Base-by-base conservation (phyloP, 2,329 filamentous ascomycete species). In the Aciculosporium take region DNA sequence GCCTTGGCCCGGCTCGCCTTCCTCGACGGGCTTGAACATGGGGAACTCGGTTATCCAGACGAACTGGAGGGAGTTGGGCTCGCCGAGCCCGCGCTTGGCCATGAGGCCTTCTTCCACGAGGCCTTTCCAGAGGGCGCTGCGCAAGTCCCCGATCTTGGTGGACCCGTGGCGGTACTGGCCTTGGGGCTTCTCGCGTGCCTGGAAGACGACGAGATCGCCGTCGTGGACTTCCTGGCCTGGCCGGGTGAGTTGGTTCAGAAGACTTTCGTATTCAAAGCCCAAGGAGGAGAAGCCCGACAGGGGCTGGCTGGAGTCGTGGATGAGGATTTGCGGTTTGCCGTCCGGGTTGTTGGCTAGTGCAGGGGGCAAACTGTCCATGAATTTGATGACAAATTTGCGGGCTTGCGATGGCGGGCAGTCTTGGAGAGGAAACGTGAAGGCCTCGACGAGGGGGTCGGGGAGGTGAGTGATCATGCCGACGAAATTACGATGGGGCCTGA, bases 41-140 rank as follows among this genome's bases (percentile, higher is more conserved):
- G 91, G 91, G 56, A 98, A 98, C 45, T 89, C 78, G 1, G 74
- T 81, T 10, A 98, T 74, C 91, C 91, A 98, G 42, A 82, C 71
- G 59, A 88, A 89, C 45, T 68, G 63, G 74, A 87, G 43, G 55
- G 68, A 53, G 45, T 48, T 54, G 2, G 59, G 52, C 0, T 60
- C 53, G 15, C 61, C 61, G 0, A 63, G 54, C 1, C 48, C 52
- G 27, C 66, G 62, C 1, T 53, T 60, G 3, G 60, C 50, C 29
- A 85, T 64, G 25, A 82, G 64, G 0, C 67, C 71, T 21, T 72
- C 61, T n/a, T 74, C 69, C 0, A 88, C 72, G 2, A 84, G 81
- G 7, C 71, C 66, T 44, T 76, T 74, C 64, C 87, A 79, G 0
- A 94, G 60, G 0, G 78, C 72, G 4, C 71, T 74, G 27, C 88